Base-by-base conservation (phyloP, 1,284 basidiomycete species). In the Peniophora sp. region DNA sequence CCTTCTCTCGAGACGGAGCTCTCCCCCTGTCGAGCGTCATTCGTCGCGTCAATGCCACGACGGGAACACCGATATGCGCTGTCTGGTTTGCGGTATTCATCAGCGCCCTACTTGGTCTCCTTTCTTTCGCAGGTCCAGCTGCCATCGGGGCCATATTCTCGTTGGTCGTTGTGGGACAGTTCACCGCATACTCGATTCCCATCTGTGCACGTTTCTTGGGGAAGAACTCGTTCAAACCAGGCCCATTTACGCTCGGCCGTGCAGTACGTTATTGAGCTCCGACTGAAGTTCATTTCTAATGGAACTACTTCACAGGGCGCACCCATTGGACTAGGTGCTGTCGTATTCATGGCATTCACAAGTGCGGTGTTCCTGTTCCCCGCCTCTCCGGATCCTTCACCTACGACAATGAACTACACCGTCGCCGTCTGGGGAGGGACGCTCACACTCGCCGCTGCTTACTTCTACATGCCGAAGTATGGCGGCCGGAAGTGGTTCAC, bases 71-170 rank as follows among this genome's bases (percentile, higher is more conserved):
- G 41, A 47, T 24, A 27, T n/a, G 18, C 47, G 24, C 3, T n/a
- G 24, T 22, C 17, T 12, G 34, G 35, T 14, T 39, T 12, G 12
- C 27, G 41, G 12, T 22, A 20, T 15, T 48, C 51, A 10, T 49
- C 47, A 15, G 27, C 18, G 34, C 15, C 24, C 14, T 52, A 24
- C 39, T 66, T 5, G 64, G 65, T 5, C 52, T 63, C 10, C 56
- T 67, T 9, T 55, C 59, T 2, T 67, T 67, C 46, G 65, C 64
- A 2, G 66, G 66, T 12, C 47, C 60, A 2, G 58, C 56, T 10
- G 65, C 66, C 6, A 65, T 62, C 39, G 59, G 52, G 35, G 66
- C 66, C 8, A 55, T 68, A 12, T 68, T 68, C 52, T 48, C 62
- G n/a, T 45, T 66, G 12, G 50, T 54, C n/a, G 51, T 60, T 2